Conservation (phyloP, 305 asterid species). For the Fraxinus baroniana region DNA sequence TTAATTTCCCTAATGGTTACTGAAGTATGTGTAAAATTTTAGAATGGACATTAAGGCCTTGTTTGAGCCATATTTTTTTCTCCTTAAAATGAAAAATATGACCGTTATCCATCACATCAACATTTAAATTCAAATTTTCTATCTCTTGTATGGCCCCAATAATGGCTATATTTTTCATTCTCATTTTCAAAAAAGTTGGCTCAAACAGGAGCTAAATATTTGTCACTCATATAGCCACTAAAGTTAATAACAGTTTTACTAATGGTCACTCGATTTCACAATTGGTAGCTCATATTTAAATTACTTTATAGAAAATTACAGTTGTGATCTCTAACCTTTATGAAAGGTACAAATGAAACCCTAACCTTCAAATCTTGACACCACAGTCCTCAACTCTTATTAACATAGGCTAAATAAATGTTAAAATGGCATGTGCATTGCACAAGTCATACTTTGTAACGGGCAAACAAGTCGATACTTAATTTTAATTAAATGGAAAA, state of each 20-base stretch:
- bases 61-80: too few species aligned
- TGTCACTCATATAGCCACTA: not conserved
- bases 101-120: too few species aligned
- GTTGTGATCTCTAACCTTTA: not conserved
- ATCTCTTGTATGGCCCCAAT: too few species aligned
- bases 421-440: not conserved
- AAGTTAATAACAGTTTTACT: not conserved
- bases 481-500: not conserved
- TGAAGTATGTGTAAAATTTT: not conserved
- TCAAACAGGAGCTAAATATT: too few species aligned
- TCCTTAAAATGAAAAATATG: too few species aligned
- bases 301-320: not conserved
- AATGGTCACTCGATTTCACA: not conserved
- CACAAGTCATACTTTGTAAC: not conserved
- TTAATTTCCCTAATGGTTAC: not conserved
- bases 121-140: too few species aligned
- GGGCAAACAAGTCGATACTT: not conserved
- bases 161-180: too few species aligned
- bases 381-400: not conserved
- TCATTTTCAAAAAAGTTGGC: too few species aligned
- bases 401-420: not conserved
- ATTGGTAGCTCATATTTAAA: not conserved
- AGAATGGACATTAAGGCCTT: not conserved
- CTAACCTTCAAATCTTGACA: not conserved
- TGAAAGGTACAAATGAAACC: not conserved